Evolutionary conservation across 1,139 yeast genomes (phyloP), one percentile per base, ranked within the genome.

Genomic region (Saccharomycopsis phalli): DNA sequence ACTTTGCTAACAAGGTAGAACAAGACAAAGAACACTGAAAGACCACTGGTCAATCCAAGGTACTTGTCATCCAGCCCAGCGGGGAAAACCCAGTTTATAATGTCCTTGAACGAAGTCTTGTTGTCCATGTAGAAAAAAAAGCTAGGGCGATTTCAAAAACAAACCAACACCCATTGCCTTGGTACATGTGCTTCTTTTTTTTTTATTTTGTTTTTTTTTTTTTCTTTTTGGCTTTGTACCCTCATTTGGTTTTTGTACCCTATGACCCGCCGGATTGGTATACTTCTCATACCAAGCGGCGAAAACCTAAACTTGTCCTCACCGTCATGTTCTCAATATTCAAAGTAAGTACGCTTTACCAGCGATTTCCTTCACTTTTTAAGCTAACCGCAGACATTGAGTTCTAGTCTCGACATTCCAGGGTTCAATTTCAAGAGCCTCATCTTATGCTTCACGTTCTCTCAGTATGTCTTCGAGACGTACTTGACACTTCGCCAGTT

Each of bases 401-500:
- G 40, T 18, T 65, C 69, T 29, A 47, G 58, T 30, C 57, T 70
- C 40, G 87, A 81, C 53, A 61, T 60, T 50, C 83, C 78, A 23
- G 67, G 66, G 16, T 74, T 82, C 53, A 71, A 84, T 50, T 88
- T 95, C 95, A 86, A 84, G 55, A 56, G 69, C 16, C 66, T 87
- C 37, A 74, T 86, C 44, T 58, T 81, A 38, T 87, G 88, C 2
- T 76, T 86, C 55, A 73, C 94, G 8, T 65, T 81, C 16, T 84
- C 84, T 29, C 86, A 84, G 57, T 84, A 69, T 55, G 60, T 69
- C 4, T 86, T 86, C 56, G 93, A 84, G 52, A 68, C 80, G 14
- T 83, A 81, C 56, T 65, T 88, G 45, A 72, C 77, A 34, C 73
- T 69, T 52, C 77, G 96, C 55, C 97, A 88, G 59, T 81, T 81